Base-by-base conservation (phyloP, 768 basidiomycete genomes). In the Strobilomyces dryophilus region DNA sequence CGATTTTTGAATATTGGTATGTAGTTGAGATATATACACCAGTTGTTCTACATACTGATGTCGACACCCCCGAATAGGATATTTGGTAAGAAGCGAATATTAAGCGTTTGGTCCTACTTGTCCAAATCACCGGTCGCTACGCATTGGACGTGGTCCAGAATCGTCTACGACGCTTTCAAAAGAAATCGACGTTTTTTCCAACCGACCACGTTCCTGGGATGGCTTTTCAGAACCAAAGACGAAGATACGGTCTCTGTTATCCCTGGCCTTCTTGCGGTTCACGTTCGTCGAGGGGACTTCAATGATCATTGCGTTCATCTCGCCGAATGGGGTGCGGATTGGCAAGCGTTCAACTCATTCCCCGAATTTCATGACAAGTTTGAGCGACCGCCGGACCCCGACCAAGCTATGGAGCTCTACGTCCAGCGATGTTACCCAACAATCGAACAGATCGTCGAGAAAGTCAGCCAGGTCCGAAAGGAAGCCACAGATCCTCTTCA, bases 281-380 rank as follows among this genome's bases (percentile, higher is more conserved):
- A 82, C 56, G 63, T 81, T 42, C 78, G 80, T 1, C 68, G 79
- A 29, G 80, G 81, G 11, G 80, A 80, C 61, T 81, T 72, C 56
- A 41, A 70, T 36, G 55, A 67, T 5, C 80, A 81, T 60, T 82
- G 80, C 63, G 44, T 51, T 5, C 52, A 66, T 52, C 70, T 82
- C 31, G 68, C 67, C 1, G 55, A 65, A 47, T 72, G 70, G 64
- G 51, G 49, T 7, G 58, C 74, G 5, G 62, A 64, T 3, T 80
- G 70, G 71, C 66, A 73, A 39, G 76, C 73, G 11, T 80, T 77
- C 71, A 78, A 78, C 55, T 61, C 66, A 6, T 73, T 79, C 53
- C 74, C 76, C 0, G 68, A 62, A 34, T 68, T 78, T 14, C 59
- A 56, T 3, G 80, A 79, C 62, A 63, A 55, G 26, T 74, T 73